Evolutionary conservation across 306 rosid genomes (phyloP).

Genomic region (Prunus mongolica): DNA sequence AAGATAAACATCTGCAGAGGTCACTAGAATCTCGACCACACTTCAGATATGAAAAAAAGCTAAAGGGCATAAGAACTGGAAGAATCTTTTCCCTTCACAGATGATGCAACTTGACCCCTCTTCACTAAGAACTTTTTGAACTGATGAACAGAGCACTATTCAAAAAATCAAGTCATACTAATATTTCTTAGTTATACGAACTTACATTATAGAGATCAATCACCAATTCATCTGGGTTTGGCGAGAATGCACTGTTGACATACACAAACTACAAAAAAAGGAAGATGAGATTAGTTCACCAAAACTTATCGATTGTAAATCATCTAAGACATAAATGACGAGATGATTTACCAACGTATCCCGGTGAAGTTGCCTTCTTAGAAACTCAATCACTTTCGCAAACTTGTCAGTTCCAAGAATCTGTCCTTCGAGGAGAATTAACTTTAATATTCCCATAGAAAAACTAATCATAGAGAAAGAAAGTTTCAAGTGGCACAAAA

Average conservation of each 20-base stretch:
- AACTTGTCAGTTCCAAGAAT: slow-evolving; percentile 84
- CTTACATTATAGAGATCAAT: slow-evolving; percentile 85
- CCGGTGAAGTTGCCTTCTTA: slow-evolving; percentile 84
- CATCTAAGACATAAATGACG: neutral
- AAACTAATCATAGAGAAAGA: neutral
- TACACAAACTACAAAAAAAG: slow-evolving; percentile 77
- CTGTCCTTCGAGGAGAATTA: slow-evolving; percentile 35
- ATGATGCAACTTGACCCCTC: too few relatives aligned
- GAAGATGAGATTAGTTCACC: slow-evolving; percentile 19
- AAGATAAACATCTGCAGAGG: neutral
- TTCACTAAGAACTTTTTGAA: neutral
- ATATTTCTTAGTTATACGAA: neutral
- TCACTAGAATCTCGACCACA: neutral
- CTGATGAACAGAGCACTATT: neutral
- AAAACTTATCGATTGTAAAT: neutral
- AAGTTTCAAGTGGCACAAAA: neutral
- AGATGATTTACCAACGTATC: slow-evolving; percentile 67
- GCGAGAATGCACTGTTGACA: slow-evolving; percentile 90
- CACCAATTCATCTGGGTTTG: slow-evolving; percentile 86
- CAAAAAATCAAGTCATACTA: neutral
- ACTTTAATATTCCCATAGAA: slow-evolving; percentile 1
- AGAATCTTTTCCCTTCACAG: too few relatives aligned
- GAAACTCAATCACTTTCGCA: slow-evolving; percentile 89
- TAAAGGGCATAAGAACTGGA: neutral
- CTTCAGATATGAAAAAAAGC: neutral